Evolutionary conservation across 2,329 filamentous ascomycete genomes (phyloP).

Genomic region (Anthostomella pinea): DNA sequence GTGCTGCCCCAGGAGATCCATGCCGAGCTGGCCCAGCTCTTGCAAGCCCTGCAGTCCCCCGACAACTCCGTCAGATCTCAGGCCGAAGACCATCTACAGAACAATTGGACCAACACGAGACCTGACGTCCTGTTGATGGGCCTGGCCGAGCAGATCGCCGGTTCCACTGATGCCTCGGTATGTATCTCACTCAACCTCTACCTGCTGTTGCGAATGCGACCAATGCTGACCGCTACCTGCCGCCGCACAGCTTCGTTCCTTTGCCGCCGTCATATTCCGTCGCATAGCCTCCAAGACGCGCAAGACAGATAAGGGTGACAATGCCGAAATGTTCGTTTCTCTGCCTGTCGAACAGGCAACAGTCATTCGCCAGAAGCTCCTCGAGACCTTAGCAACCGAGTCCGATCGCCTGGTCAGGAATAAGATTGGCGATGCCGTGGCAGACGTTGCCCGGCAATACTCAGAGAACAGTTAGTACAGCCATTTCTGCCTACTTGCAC

Average conservation of each 20-base stretch:
- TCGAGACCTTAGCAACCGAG: slow-evolving; percentile 74
- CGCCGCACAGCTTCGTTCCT: slow-evolving; percentile 70
- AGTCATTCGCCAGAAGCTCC: slow-evolving; percentile 78
- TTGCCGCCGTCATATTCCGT: slow-evolving; percentile 90
- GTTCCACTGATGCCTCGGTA: slow-evolving; percentile 71
- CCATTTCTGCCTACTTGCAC: neutral
- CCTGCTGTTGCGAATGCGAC: slow-evolving; percentile 7
- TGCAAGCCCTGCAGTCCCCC: slow-evolving; percentile 82
- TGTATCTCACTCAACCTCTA: slow-evolving; percentile 29
- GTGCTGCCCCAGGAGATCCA: slow-evolving; percentile 81
- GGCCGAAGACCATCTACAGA: slow-evolving; percentile 87
- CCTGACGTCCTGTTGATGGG: slow-evolving; percentile 92
- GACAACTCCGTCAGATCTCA: slow-evolving; percentile 83
- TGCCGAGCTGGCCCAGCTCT: slow-evolving; percentile 77
- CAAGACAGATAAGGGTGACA: slow-evolving; percentile 70
- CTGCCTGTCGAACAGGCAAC: slow-evolving; percentile 70
- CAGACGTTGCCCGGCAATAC: slow-evolving; percentile 92
- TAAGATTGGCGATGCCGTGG: slow-evolving; percentile 97
- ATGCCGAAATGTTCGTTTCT: slow-evolving; percentile 81
- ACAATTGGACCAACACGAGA: slow-evolving; percentile 78
- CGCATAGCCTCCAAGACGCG: slow-evolving; percentile 86
- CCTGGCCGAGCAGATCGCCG: slow-evolving; percentile 85
- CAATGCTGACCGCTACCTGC: slow-evolving; percentile 1
- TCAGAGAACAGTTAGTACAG: slow-evolving; percentile 74
- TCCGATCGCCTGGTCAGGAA: slow-evolving; percentile 73